Evolutionary conservation across 352 stramenopile species (phyloP).

Genomic region (Albugo candida): DNA sequence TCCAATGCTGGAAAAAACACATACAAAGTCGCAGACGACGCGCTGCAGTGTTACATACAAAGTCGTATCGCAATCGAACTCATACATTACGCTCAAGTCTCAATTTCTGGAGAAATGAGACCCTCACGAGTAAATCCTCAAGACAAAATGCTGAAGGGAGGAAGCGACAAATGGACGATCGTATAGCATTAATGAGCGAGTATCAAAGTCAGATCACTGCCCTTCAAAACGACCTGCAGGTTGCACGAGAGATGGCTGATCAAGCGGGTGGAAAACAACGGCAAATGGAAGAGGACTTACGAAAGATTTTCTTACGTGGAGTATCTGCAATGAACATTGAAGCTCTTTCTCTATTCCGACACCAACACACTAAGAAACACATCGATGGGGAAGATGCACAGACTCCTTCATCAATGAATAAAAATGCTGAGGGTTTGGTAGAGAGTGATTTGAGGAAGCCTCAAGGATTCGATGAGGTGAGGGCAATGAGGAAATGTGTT

Average conservation of each 20-base stretch:
- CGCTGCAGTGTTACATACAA: too few species aligned
- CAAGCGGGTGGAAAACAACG: conserved; percentile 21
- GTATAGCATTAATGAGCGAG: background rate
- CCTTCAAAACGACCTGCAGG: conserved; percentile 22
- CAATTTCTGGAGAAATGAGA: background rate
- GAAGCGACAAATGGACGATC: background rate
- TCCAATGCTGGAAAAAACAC: too few species aligned
- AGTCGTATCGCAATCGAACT: too few species aligned
- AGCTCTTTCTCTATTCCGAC: conserved; percentile 25
- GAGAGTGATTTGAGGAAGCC: too few species aligned
- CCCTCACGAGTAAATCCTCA: conserved; percentile 7
- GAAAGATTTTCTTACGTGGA: conserved; percentile 40
- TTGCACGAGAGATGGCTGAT: conserved; percentile 13
- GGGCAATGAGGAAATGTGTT: too few species aligned
- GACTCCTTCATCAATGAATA: too few species aligned
- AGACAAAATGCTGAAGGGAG: conserved; percentile 3
- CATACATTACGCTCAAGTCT: background rate
- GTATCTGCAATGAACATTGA: conserved; percentile 70
- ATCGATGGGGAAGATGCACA: too few species aligned
- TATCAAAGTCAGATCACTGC: conserved; percentile 1
- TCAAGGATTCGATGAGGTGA: too few species aligned
- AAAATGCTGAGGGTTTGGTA: too few species aligned
- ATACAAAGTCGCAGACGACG: too few species aligned
- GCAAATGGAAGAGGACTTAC: conserved; percentile 36
- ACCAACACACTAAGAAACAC: too few species aligned